Evolutionary conservation across 2,329 filamentous ascomycete genomes (phyloP), one percentile per base, ranked within the genome.

Genomic region (Trichoderma atrobrunneum): DNA sequence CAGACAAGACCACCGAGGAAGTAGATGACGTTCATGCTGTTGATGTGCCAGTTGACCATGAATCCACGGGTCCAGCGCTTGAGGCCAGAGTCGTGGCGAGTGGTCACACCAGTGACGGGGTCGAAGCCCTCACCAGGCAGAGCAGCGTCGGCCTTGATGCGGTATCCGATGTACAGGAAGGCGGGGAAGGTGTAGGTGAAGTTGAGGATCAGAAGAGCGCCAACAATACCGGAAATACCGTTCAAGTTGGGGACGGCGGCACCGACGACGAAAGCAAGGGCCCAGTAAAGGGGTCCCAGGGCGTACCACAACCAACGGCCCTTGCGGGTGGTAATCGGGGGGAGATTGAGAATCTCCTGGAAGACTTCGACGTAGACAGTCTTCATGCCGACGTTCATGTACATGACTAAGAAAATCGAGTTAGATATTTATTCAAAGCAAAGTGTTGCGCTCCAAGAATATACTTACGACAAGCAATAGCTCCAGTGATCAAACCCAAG

Each of bases 301-400:
- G 57, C 66, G 43, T 70, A 70, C 66, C 66, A 70, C 66, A 70
- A 28, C 57, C 57, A 70, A 43, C 66, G 66, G 16, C 66, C 66
- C 39, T 54, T 34, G 57, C 66, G 56, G 28, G 39, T 70, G n/a
- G 66, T 62, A 30, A 70, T 70, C 26, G 66, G 57, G 56, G 66
- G 66, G 4, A 70, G 66, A 14, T 30, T 30, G 11, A 70, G 16
- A 30, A 70, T 62, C 66, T 70, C 66, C 16, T 70, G 66, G 66
- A 51, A 70, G 10, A 70, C 66, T 28, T 70, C 66, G 12, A 70
- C 66, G 57, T 70, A 70, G 39, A 70, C 66, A 34, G 66, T 70
- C 66, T 70, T 70, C 66, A 70, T 70, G 10, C 66, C 66, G 57
- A 70, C 39, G 28, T 70, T 70, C 66, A 70, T 70, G 66, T 70